These are phyloP conservation scores for Colletotrichum musae DNA, from an alignment of 2,329 filamentous ascomycete genomes.

Conservation along the genomic window DNA sequence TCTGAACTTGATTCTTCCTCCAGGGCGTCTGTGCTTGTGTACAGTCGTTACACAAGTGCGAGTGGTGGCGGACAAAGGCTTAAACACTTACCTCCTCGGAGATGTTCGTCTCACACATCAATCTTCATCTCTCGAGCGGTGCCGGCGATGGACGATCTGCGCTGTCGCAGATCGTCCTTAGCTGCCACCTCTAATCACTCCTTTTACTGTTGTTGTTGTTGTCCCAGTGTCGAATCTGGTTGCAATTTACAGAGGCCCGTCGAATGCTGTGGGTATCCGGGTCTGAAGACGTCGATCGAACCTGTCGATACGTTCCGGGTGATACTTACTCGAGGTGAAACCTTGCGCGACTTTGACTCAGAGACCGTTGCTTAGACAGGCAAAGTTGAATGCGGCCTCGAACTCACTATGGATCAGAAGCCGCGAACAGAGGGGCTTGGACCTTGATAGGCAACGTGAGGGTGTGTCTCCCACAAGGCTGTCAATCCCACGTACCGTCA, in stretches of 20 bases:
- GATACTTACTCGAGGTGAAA: conserved; percentile 1
- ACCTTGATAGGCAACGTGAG: neutral
- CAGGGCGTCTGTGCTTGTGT: conserved; percentile 1
- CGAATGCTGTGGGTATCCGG: too few species aligned
- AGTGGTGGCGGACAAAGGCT: conserved; percentile 17
- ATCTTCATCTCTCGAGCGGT: neutral
- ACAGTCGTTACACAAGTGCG: conserved; percentile 5
- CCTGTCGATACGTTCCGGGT: neutral
- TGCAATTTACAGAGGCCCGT: neutral
- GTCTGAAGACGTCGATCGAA: neutral
- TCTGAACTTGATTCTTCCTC: conserved; percentile 21
- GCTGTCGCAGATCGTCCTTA: too few species aligned
- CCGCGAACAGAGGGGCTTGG: conserved; percentile 5
- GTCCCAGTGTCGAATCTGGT: too few species aligned
- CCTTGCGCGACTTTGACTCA: neutral
- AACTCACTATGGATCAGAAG: conserved; percentile 2
- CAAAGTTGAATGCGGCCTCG: neutral
- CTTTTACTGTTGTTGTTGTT: too few species aligned
- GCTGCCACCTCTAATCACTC: too few species aligned
- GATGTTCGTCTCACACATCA: conserved; percentile 6
- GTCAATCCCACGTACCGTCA: neutral
- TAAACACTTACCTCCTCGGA: conserved; percentile 12
- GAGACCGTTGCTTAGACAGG: neutral
- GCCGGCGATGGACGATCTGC: too few species aligned
- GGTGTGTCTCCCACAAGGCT: neutral